Evolutionary conservation across 2,329 filamentous ascomycete genomes (phyloP).

Genomic region (Coniochaeta sp.): DNA sequence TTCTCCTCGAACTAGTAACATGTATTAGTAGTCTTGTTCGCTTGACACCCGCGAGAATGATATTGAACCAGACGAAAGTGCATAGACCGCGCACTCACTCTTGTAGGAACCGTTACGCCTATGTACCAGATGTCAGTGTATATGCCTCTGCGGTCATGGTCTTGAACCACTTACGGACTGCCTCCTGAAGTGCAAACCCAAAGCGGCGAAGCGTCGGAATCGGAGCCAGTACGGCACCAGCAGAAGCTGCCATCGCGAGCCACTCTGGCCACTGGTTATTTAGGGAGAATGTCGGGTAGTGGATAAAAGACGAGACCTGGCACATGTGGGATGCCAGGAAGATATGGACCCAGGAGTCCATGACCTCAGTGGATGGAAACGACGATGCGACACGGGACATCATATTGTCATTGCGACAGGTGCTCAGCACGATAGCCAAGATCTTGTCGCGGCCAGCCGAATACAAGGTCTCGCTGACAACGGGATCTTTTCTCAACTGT

Average conservation of each 20-base stretch:
- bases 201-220: conserved; percentile 52
- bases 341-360: conserved; percentile 55
- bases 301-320: conserved; percentile 52
- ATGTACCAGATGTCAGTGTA: not conserved
- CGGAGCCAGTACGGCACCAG: conserved; percentile 52
- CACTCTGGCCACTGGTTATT: conserved; percentile 50
- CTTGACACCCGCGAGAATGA: not conserved
- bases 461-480: conserved; percentile 35
- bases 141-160: not conserved
- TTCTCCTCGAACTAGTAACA: conserved; percentile 37
- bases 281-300: conserved; percentile 51
- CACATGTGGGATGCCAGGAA: conserved; percentile 50
- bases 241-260: conserved; percentile 50
- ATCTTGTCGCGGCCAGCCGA: conserved; percentile 50
- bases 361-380: conserved; percentile 52
- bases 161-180: conserved; percentile 30
- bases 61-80: not conserved
- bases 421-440: conserved; percentile 54
- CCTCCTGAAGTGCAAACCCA: conserved; percentile 47
- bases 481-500: conserved; percentile 21
- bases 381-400: conserved; percentile 47
- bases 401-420: conserved; percentile 42
- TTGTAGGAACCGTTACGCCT: conserved; percentile 23
- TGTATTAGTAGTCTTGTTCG: not conserved
- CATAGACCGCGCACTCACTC: conserved; percentile 13